A percentile compares a stretch with the other conserved stretches of the same genome.
phyloP scores from a whole-genome alignment of 768 basidiomycete species.

The Hemileccinum impolitum region DNA sequence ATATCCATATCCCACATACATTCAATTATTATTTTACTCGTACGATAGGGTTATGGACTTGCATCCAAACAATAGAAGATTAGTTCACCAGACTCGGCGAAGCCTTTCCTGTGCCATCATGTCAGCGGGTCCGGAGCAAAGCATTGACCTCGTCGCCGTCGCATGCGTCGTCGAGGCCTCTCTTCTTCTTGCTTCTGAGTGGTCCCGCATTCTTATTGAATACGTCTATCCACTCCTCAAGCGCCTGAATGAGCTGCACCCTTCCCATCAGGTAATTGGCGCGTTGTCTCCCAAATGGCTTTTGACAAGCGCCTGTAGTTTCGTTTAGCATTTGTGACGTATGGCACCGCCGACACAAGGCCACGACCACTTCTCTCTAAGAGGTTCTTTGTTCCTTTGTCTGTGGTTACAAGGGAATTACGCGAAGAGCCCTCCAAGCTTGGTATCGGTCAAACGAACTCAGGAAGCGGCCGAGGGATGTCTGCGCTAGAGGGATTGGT shows the following conservation, averaged over 20 bases:
- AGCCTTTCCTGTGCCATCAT: conserved; percentile 9
- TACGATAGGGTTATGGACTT: conserved; percentile 4
- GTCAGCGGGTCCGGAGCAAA: conserved; percentile 18
- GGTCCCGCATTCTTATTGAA: conserved; percentile 42
- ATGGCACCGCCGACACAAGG: conserved; percentile 54
- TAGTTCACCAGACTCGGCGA: background rate
- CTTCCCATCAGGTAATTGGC: conserved; percentile 35
- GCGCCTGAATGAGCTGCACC: conserved; percentile 45
- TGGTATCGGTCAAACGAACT: conserved; percentile 56
- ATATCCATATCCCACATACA: conserved; percentile 7
- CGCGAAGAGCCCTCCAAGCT: conserved; percentile 44
- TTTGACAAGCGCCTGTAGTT: conserved; percentile 26
- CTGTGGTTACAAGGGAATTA: conserved; percentile 42
- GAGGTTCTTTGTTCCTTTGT: conserved; percentile 51
- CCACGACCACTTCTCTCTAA: conserved; percentile 56
- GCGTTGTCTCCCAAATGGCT: background rate
- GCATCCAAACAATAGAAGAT: conserved; percentile 7
- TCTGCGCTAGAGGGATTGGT: conserved; percentile 70
- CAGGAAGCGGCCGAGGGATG: conserved; percentile 50
- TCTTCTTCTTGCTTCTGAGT: conserved; percentile 48
- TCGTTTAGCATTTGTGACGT: conserved; percentile 55
- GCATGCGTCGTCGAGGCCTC: conserved; percentile 64
- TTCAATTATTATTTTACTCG: conserved; percentile 13
- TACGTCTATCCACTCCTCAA: conserved; percentile 53
- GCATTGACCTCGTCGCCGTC: conserved; percentile 41